phyloP scores from a whole-genome alignment of 345 rosid species.

The Salix brachista region DNA sequence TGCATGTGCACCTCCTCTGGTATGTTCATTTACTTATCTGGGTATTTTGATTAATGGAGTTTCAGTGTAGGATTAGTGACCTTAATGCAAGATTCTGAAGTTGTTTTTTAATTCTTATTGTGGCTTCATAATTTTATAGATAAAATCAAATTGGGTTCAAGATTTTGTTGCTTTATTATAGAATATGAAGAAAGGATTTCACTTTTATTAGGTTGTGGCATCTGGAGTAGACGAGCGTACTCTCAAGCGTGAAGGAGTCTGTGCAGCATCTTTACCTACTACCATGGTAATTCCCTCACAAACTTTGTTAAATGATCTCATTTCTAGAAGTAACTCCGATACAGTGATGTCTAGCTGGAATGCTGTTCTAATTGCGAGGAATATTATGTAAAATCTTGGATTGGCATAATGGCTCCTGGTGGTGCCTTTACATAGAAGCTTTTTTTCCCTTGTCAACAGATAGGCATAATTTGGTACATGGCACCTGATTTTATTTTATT shows the following conservation, averaged over 20 bases:
- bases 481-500: not conserved
- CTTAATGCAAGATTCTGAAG: not conserved
- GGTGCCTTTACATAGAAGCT: too few species aligned
- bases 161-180: not conserved
- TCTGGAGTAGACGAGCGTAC: slow-evolving; percentile 97
- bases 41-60: slow-evolving; percentile 1
- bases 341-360: slow-evolving; percentile 4
- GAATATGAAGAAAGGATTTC: not conserved
- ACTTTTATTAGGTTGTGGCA: slow-evolving; percentile 67
- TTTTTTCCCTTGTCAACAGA: not conserved
- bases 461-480: not conserved
- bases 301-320: not conserved
- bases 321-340: not conserved
- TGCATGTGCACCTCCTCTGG: slow-evolving; percentile 98
- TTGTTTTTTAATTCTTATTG: not conserved
- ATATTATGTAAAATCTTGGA: not conserved
- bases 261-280: slow-evolving; percentile 94
- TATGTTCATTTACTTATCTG: slow-evolving; percentile 25
- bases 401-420: not conserved
- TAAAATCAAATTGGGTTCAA: not conserved
- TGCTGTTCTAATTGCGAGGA: not conserved
- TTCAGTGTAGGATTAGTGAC: slow-evolving; percentile 3
- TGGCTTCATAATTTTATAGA: not conserved
- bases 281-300: slow-evolving; percentile 59
- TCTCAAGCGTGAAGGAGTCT: slow-evolving; percentile 91